phyloP scores from a whole-genome alignment of 1,284 basidiomycete species.

The Trametes polyzona region DNA sequence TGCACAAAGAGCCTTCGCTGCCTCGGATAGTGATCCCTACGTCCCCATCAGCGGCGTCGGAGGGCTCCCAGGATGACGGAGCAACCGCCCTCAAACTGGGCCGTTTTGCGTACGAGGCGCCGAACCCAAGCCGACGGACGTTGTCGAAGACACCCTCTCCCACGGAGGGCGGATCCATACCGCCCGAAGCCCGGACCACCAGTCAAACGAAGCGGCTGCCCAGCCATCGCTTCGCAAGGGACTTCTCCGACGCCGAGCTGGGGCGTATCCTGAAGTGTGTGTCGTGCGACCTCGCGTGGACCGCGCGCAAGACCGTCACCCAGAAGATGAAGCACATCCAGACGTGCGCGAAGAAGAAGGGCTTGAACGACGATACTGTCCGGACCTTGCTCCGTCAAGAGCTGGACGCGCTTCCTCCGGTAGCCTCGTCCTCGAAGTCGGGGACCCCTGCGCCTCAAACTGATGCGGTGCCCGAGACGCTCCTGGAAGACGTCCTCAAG shows the following conservation, averaged over 20 bases:
- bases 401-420: conserved; percentile 35
- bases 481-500: conserved; percentile 58
- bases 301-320: conserved; percentile 58
- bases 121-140: conserved; percentile 5
- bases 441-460: conserved; percentile 33
- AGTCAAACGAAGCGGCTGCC: conserved; percentile 9
- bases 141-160: conserved; percentile 17
- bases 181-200: background rate
- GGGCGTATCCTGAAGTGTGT: conserved; percentile 59
- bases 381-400: conserved; percentile 54
- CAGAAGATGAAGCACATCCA: conserved; percentile 71
- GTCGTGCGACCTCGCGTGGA: conserved; percentile 70
- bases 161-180: background rate
- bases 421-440: conserved; percentile 24
- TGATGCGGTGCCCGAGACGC: conserved; percentile 42
- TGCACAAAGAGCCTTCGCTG: background rate
- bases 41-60: background rate
- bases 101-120: conserved; percentile 17
- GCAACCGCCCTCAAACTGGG: conserved; percentile 11
- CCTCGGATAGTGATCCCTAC: background rate
- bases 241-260: conserved; percentile 52
- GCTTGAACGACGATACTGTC: conserved; percentile 59
- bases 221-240: conserved; percentile 31
- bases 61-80: conserved; percentile 3
- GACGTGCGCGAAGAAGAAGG: conserved; percentile 65